phyloP scores from a whole-genome alignment of 2,329 filamentous ascomycete species.

The Acarospora socialis region DNA sequence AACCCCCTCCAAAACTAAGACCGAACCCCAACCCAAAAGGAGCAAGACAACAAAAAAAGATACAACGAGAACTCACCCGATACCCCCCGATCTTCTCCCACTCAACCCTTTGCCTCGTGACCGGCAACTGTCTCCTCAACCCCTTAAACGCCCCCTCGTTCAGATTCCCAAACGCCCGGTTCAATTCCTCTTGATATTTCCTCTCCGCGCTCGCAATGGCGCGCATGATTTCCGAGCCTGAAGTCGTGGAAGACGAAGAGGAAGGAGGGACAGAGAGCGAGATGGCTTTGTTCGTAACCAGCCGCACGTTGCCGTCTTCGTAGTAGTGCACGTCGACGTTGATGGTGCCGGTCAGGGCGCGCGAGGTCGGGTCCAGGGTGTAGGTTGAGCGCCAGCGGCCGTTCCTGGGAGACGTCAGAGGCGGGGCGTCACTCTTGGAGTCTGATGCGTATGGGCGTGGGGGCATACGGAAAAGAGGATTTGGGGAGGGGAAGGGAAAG shows the following conservation, averaged over 20 bases:
- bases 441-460: neutral
- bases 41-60: neutral
- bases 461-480: neutral
- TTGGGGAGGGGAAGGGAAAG: slow-evolving; percentile 5
- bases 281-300: slow-evolving; percentile 74
- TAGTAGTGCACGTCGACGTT: slow-evolving; percentile 98
- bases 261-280: slow-evolving; percentile 36
- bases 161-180: slow-evolving; percentile 72
- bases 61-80: slow-evolving; percentile 43
- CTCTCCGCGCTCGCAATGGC: slow-evolving; percentile 71
- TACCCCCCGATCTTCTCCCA: slow-evolving; percentile 98
- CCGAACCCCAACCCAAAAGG: neutral
- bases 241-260: slow-evolving; percentile 46
- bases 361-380: slow-evolving; percentile 56
- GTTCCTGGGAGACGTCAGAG: slow-evolving; percentile 68
- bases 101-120: slow-evolving; percentile 96
- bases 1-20: slow-evolving; percentile 1
- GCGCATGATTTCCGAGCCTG: slow-evolving; percentile 55
- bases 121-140: slow-evolving; percentile 78
- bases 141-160: slow-evolving; percentile 94
- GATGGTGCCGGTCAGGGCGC: slow-evolving; percentile 59
- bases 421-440: neutral
- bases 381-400: slow-evolving; percentile 91
- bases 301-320: slow-evolving; percentile 92
- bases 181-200: slow-evolving; percentile 92